Evolutionary conservation across 1,139 yeast species (phyloP).

Genomic region (Wickerhamiella pararugosa): DNA sequence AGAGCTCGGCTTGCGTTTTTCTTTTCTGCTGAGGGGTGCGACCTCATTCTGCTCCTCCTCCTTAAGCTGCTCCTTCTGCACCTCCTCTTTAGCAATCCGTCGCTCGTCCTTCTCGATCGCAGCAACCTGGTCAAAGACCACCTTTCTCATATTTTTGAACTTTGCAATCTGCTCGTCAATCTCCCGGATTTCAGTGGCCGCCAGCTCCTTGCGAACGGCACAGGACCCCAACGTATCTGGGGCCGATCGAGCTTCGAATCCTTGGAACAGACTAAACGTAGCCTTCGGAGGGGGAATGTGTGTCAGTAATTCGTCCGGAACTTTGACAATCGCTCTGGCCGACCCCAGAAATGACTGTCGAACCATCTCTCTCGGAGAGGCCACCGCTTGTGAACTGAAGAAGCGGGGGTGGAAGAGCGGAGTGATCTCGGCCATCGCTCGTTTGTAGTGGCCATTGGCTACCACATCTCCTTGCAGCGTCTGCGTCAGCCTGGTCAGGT

Average conservation of each 20-base stretch:
- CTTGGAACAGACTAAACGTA: conserved; percentile 44
- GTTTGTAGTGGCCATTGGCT: conserved; percentile 29
- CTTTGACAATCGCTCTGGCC: conserved; percentile 23
- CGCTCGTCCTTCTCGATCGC: conserved; percentile 44
- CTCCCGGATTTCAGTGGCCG: conserved; percentile 47
- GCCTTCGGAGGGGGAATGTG: conserved; percentile 27
- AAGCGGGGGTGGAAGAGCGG: conserved; percentile 26
- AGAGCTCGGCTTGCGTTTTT: not conserved
- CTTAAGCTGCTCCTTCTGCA: not conserved
- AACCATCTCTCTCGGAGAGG: conserved; percentile 31
- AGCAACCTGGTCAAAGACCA: conserved; percentile 43
- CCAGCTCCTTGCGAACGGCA: conserved; percentile 47
- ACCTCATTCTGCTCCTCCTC: not conserved
- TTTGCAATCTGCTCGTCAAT: conserved; percentile 41
- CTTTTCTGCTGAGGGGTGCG: not conserved
- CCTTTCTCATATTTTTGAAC: conserved; percentile 34
- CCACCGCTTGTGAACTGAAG: conserved; percentile 23
- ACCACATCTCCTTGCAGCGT: conserved; percentile 29
- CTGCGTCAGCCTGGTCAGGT: conserved; percentile 25
- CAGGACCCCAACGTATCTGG: conserved; percentile 17
- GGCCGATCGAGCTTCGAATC: conserved; percentile 29
- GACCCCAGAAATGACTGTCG: conserved; percentile 15
- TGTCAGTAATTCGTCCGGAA: conserved; percentile 42
- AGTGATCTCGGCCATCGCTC: conserved; percentile 34
- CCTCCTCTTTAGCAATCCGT: conserved; percentile 29